phyloP scores from a whole-genome alignment of 176 grass and related monocot genomes.

The Aegilops speltoides region DNA sequence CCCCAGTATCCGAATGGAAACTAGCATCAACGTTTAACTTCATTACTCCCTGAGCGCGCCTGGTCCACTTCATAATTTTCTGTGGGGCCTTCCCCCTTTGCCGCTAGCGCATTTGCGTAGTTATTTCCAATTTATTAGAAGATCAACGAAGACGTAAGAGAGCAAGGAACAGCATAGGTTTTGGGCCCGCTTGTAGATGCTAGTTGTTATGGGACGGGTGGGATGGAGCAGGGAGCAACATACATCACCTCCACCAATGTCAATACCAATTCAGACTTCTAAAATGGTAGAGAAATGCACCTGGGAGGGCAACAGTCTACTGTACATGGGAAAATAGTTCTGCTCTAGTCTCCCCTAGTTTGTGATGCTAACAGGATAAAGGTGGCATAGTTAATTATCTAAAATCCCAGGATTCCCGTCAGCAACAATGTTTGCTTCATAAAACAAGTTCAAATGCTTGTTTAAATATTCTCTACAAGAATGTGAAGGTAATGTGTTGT shows the following conservation, averaged over 20 bases:
- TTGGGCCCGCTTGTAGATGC: not conserved
- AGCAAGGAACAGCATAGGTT: not conserved
- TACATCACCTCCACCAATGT: not conserved
- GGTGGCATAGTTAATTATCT: not conserved
- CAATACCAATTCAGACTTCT: not conserved
- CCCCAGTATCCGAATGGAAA: too few species aligned
- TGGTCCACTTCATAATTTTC: too few species aligned
- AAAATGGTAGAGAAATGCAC: not conserved
- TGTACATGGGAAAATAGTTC: not conserved
- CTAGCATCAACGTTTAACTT: too few species aligned
- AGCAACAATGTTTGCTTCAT: not conserved
- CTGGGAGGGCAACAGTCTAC: not conserved
- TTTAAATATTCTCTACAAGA: constrained; percentile 1
- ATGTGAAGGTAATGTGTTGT: not conserved
- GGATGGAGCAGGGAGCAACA: not conserved
- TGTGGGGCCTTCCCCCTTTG: too few species aligned
- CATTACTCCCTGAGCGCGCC: too few species aligned
- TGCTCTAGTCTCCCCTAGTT: not conserved
- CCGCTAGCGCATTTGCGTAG: too few species aligned
- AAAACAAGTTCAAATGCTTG: not conserved
- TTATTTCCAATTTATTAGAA: not conserved
- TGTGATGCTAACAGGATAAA: not conserved
- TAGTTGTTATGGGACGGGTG: not conserved
- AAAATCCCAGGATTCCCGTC: not conserved
- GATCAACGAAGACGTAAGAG: not conserved